A percentile compares a stretch with the other conserved stretches of the same genome.
Evolutionary conservation across 1,284 basidiomycete species (phyloP).

Genomic region (Moesziomyces antarcticus): DNA sequence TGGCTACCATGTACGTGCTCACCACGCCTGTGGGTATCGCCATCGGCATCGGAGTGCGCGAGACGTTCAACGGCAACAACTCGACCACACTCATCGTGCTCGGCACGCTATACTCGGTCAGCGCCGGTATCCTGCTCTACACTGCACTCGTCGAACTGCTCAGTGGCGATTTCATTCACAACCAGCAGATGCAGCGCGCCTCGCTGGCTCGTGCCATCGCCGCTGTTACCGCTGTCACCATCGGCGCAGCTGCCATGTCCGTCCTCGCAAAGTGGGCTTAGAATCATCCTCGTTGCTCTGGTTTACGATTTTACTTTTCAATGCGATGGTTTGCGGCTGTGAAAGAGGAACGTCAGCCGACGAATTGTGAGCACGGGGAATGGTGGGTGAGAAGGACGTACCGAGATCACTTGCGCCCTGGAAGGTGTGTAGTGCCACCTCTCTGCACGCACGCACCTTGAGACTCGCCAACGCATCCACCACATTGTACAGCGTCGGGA

Average conservation of each 20-base stretch:
- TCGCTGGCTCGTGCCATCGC: conserved; percentile 12
- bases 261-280: conserved; percentile 43
- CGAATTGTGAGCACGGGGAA: no score
- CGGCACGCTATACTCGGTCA: conserved; percentile 85
- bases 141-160: conserved; percentile 86
- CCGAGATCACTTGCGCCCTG: conserved; percentile 5
- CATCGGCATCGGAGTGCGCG: conserved; percentile 82
- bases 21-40: conserved; percentile 72
- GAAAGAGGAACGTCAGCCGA: not conserved
- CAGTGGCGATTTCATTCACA: conserved; percentile 41
- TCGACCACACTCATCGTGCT: conserved; percentile 80
- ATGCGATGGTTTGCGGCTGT: conserved; percentile 3
- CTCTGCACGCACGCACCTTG: not conserved
- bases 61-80: conserved; percentile 82
- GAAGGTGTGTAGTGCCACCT: conserved; percentile 9
- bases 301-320: not conserved
- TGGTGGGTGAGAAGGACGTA: no score
- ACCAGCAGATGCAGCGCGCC: conserved; percentile 21
- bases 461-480: conserved; percentile 2
- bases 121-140: conserved; percentile 88
- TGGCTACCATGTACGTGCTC: conserved; percentile 55
- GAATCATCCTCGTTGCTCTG: not conserved
- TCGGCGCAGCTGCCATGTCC: conserved; percentile 40
- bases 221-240: conserved; percentile 28
- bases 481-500: conserved; percentile 6